A percentile compares a stretch with the other conserved stretches of the same genome.
phyloP scores from a whole-genome alignment of 1,284 basidiomycete genomes.

The Neolentinus lepideus region DNA sequence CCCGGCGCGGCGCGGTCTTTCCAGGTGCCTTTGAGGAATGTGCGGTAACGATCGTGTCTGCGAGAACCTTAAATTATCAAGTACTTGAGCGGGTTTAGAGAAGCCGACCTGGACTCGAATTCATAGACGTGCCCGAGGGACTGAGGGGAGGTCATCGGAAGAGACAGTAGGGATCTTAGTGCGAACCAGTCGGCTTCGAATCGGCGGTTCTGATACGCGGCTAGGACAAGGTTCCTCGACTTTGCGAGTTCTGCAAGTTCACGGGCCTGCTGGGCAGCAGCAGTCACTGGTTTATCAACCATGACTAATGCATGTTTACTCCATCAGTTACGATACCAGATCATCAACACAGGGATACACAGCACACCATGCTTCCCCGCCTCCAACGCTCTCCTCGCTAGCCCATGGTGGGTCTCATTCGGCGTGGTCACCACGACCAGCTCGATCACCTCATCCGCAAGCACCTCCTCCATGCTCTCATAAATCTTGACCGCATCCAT shows the following conservation, averaged over 20 bases:
- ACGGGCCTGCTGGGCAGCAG: not conserved
- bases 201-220: not conserved
- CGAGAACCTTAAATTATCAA: not conserved
- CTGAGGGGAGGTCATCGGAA: not conserved
- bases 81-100: not conserved
- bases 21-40: slow-evolving; percentile 48
- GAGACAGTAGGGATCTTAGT: not conserved
- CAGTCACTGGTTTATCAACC: not conserved
- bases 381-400: not conserved
- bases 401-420: not conserved
- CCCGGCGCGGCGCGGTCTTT: not conserved
- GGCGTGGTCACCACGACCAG: not conserved
- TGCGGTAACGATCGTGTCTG: slow-evolving; percentile 75
- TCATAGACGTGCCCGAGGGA: not conserved
- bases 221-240: not conserved
- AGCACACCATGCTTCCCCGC: not conserved
- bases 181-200: not conserved
- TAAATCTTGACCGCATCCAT: not conserved
- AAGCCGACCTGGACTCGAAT: not conserved
- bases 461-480: not conserved
- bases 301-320: not conserved
- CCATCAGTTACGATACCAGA: not conserved
- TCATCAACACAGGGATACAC: too few relatives aligned
- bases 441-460: not conserved
- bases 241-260: not conserved